Conservation (phyloP, 345 rosid genomes). For the Eucalyptus melliodora region DNA sequence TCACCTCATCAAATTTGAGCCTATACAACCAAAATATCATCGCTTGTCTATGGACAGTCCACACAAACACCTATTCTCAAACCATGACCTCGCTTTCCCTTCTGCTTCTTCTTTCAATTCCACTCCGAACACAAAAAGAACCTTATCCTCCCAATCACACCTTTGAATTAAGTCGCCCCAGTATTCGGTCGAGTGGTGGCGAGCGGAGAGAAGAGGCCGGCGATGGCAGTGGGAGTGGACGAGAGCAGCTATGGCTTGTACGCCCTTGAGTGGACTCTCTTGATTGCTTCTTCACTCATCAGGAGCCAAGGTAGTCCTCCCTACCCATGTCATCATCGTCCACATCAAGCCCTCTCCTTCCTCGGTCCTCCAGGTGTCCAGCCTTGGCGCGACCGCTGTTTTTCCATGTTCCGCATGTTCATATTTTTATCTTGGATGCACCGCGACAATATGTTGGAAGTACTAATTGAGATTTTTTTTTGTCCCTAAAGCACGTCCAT, state of each 20-base stretch:
- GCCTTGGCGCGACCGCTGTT: neutral
- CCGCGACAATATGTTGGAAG: no score
- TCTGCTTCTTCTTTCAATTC: no score
- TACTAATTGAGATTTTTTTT: no score
- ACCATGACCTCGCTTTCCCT: neutral
- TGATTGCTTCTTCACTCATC: neutral
- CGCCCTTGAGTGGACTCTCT: neutral
- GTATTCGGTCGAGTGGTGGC: no score
- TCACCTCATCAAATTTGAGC: neutral
- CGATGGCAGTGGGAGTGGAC: neutral
- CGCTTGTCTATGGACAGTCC: neutral
- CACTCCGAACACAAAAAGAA: no score
- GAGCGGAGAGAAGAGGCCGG: neutral
- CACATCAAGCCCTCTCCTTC: neutral
- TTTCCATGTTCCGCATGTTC: accelerated
- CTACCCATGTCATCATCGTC: neutral
- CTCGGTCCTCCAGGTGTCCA: neutral
- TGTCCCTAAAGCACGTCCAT: no score
- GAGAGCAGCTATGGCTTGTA: neutral
- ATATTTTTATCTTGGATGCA: neutral
- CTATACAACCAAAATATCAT: neutral
- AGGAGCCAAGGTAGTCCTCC: neutral
- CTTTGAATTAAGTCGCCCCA: no score
- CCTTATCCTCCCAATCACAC: no score
- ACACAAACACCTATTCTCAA: neutral